phyloP scores from a whole-genome alignment of 2,329 filamentous ascomycete genomes.

The Cryphonectria radicalis region DNA sequence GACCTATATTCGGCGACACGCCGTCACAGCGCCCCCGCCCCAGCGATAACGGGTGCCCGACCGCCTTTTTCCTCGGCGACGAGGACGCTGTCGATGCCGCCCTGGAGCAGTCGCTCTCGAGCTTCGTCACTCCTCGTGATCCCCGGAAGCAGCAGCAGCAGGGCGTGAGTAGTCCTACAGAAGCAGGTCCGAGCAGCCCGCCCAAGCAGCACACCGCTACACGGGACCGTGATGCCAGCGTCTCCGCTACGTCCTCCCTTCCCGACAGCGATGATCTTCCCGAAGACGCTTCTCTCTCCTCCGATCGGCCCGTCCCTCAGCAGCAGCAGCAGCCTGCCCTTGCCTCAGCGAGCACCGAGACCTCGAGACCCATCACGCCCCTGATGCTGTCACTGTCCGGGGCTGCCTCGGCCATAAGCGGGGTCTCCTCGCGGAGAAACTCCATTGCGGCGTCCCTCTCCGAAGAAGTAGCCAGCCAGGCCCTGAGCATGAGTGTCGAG shows the following conservation, averaged over 20 bases:
- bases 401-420: slow-evolving; percentile 50
- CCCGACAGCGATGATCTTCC: slow-evolving; percentile 18
- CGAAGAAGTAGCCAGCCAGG: slow-evolving; percentile 46
- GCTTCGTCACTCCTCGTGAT: slow-evolving; percentile 40
- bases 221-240: slow-evolving; percentile 21
- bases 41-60: slow-evolving; percentile 41
- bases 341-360: slow-evolving; percentile 9
- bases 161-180: slow-evolving; percentile 2
- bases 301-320: slow-evolving; percentile 25
- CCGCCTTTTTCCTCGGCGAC: slow-evolving; percentile 49
- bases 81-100: slow-evolving; percentile 52
- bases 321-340: slow-evolving; percentile 29
- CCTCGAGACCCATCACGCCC: slow-evolving; percentile 52
- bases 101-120: slow-evolving; percentile 37
- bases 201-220: slow-evolving; percentile 22
- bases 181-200: slow-evolving; percentile 18
- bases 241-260: slow-evolving; percentile 19
- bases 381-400: slow-evolving; percentile 47
- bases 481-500: slow-evolving; percentile 45
- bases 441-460: slow-evolving; percentile 55
- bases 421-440: slow-evolving; percentile 55
- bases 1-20: slow-evolving; percentile 52
- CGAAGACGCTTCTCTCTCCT: slow-evolving; percentile 22
- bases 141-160: slow-evolving; percentile 39
- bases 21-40: slow-evolving; percentile 45